Base-by-base conservation (phyloP, 495 filamentous ascomycete species). In the Neohortaea acidophila region DNA sequence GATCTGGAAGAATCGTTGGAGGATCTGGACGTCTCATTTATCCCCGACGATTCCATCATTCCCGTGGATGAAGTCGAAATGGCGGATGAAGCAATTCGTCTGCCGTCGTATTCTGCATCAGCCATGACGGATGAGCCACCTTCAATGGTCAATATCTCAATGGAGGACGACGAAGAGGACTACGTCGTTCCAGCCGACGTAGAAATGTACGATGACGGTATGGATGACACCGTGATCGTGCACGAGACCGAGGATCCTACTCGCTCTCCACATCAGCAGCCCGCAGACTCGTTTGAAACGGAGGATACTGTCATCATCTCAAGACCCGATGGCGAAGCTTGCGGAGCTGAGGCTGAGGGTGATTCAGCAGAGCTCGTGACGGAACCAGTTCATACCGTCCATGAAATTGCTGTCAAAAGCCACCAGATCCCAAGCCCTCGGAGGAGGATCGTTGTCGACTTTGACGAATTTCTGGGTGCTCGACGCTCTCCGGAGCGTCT, bases 261-360 rank as follows among this genome's bases (percentile, higher is more conserved):
- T 11, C 20, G 4, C n/a, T 3, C 7, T 4, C 8, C 31, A n/a
- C 20, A 19, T 21, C 2, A 17, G 3, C 2, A 14, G 11, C 33
- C 33, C 10, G 21, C 14, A 14, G 29, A 30, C 1, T 34, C 36
- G 12, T 34, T 35, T 21, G 36, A 40, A 19, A 39, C 39, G 0
- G 45, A 43, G 11, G 39, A 39, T 14, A 48, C 39, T 31, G 39
- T 48, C 4, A 14, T 48, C 17, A 22, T 48, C 12, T 27, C 22
- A 5, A 15, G 32, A 4, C 17, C 32, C 10, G 36, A 11, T n/a
- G n/a, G n/a, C n/a, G n/a, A n/a, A n/a, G n/a, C n/a, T n/a, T n/a
- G n/a, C n/a, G n/a, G n/a, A n/a, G n/a, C n/a, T n/a, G n/a, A n/a
- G n/a, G n/a, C n/a, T n/a, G n/a, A n/a, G n/a, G n/a, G n/a, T n/a